Evolutionary conservation across 2,329 filamentous ascomycete genomes (phyloP).

Genomic region (Ilyonectria robusta): DNA sequence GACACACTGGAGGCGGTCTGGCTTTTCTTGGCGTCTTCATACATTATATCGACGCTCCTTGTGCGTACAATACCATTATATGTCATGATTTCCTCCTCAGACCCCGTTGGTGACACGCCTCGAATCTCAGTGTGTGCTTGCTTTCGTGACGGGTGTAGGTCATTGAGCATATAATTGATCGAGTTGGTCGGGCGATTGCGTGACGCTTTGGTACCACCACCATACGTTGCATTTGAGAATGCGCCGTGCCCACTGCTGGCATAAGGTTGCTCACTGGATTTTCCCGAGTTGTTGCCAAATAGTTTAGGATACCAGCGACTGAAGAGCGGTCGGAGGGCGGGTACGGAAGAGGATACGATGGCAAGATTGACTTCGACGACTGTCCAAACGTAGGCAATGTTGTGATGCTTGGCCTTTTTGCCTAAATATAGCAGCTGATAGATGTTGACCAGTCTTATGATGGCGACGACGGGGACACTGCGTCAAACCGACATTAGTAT

Average conservation of each 20-base stretch:
- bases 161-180: slow-evolving; percentile 44
- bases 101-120: slow-evolving; percentile 51
- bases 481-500: neutral
- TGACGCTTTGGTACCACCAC: neutral
- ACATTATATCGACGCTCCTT: slow-evolving; percentile 48
- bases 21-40: slow-evolving; percentile 29
- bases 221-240: slow-evolving; percentile 27
- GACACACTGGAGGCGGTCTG: slow-evolving; percentile 2
- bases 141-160: slow-evolving; percentile 32
- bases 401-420: slow-evolving; percentile 35
- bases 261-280: slow-evolving; percentile 29
- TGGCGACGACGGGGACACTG: slow-evolving; percentile 52
- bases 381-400: slow-evolving; percentile 52
- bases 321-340: slow-evolving; percentile 54
- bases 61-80: slow-evolving; percentile 57
- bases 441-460: slow-evolving; percentile 51
- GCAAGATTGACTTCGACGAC: slow-evolving; percentile 55
- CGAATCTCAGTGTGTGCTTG: slow-evolving; percentile 52
- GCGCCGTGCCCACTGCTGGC: slow-evolving; percentile 8
- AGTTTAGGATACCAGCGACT: slow-evolving; percentile 51
- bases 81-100: slow-evolving; percentile 58
- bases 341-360: slow-evolving; percentile 53
- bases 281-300: slow-evolving; percentile 40
- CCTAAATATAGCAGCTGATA: slow-evolving; percentile 22
- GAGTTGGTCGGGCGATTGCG: slow-evolving; percentile 33